These are phyloP conservation scores for Orbilia oligospora DNA, from an alignment of 2,329 filamentous ascomycete species.

Conservation along the genomic window DNA sequence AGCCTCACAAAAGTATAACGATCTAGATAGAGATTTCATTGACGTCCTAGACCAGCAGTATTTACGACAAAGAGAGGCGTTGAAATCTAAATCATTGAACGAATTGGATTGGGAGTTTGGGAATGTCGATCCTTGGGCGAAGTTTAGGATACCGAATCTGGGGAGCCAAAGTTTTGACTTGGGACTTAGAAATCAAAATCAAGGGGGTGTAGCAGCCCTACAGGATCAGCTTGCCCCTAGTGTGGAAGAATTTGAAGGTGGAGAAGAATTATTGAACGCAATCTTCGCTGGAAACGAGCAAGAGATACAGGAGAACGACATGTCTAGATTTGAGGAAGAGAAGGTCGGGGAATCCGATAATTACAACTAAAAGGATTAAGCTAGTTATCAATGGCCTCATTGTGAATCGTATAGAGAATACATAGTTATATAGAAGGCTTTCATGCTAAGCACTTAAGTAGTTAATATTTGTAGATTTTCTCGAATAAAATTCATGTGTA, in stretches of 20 bases:
- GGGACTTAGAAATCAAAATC: neutral
- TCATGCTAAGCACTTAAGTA: no score
- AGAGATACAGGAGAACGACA: neutral
- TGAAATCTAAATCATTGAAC: constrained; percentile 14
- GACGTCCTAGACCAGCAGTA: constrained; percentile 3
- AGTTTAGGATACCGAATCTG: neutral
- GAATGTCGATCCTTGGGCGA: neutral
- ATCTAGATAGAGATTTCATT: neutral
- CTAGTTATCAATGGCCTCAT: no score
- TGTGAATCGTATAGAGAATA: neutral
- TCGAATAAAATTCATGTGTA: no score
- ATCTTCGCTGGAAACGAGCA: neutral
- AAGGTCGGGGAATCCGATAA: neutral
- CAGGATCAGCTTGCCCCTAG: neutral
- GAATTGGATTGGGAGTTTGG: constrained; percentile 4
- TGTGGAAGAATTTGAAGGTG: neutral
- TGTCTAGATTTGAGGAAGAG: neutral
- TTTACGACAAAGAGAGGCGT: constrained; percentile 1
- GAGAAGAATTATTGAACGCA: neutral
- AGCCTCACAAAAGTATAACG: neutral
- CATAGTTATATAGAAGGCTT: no score
- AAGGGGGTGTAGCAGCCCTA: neutral
- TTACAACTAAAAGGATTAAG: neutral
- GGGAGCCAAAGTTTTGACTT: neutral
- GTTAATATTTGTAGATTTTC: no score